These are phyloP conservation scores for Tetrahymena thermophila DNA, from an alignment of 73 alveolate genomes.

Conservation along the genomic window DNA sequence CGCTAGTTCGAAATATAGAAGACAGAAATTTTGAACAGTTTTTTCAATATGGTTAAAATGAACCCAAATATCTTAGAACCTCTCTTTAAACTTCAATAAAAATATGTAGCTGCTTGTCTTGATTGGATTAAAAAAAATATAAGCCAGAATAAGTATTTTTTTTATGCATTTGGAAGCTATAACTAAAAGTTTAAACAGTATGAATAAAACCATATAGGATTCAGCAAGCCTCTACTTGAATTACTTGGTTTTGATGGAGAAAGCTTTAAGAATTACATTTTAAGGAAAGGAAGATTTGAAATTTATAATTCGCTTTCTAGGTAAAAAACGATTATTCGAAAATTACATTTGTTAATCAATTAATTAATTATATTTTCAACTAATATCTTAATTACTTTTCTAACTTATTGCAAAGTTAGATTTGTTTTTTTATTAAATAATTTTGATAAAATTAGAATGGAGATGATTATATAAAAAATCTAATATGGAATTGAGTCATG, in stretches of 20 bases:
- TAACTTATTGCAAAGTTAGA: neutral
- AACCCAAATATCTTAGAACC: neutral
- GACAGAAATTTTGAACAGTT: neutral
- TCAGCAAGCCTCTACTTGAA: neutral
- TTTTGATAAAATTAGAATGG: neutral
- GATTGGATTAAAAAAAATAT: neutral
- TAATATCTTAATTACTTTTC: neutral
- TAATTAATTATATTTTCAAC: neutral
- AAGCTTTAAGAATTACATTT: neutral
- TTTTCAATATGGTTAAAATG: neutral
- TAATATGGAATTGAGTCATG: neutral
- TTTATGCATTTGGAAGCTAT: neutral
- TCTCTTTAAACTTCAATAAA: neutral
- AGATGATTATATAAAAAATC: neutral
- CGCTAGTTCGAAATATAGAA: neutral
- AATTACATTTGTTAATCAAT: too few species aligned
- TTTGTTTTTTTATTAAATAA: too few species aligned
- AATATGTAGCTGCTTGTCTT: neutral
- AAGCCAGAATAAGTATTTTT: neutral
- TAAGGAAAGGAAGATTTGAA: neutral
- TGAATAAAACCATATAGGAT: neutral
- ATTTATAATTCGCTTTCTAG: neutral
- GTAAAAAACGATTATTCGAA: neutral
- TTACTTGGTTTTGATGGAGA: neutral
- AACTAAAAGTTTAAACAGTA: neutral